Evolutionary conservation across 176 grass and related monocot species (phyloP).

Genomic region (Aegilops tauschii): DNA sequence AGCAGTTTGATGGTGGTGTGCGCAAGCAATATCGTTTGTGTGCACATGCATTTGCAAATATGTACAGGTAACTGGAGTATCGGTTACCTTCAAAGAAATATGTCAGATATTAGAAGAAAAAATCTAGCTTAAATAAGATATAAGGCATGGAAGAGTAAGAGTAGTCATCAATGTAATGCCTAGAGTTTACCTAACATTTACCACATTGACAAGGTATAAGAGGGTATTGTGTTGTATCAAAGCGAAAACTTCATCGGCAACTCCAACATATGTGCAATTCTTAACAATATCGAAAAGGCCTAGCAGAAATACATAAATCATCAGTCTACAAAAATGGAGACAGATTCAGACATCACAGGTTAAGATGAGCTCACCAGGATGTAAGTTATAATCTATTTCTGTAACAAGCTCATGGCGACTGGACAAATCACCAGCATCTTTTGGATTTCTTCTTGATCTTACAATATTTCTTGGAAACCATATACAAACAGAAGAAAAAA

Average conservation of each 20-base stretch:
- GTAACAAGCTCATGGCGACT: constrained; percentile 77
- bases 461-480: constrained; percentile 69
- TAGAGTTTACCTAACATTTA: constrained; percentile 66
- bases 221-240: constrained; percentile 78
- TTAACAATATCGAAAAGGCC: constrained; percentile 82
- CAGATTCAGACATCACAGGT: not conserved
- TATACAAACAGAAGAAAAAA: constrained; percentile 21
- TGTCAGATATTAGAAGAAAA: not conserved
- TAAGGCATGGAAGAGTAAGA: not conserved
- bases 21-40: not conserved
- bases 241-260: constrained; percentile 82
- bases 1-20: constrained; percentile 10
- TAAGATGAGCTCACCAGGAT: constrained; percentile 67
- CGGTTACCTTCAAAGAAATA: not conserved
- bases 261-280: constrained; percentile 91
- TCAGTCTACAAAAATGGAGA: constrained; percentile 28
- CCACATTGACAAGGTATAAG: constrained; percentile 88
- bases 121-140: constrained; percentile 6
- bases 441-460: constrained; percentile 78
- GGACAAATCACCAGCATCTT: constrained; percentile 70
- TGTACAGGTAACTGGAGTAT: not conserved
- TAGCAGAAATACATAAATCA: constrained; percentile 43
- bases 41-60: not conserved
- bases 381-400: constrained; percentile 62
- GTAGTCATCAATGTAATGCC: not conserved